Evolutionary conservation across 768 basidiomycete species (phyloP).

Genomic region (Thelephora aurantiotincta): DNA sequence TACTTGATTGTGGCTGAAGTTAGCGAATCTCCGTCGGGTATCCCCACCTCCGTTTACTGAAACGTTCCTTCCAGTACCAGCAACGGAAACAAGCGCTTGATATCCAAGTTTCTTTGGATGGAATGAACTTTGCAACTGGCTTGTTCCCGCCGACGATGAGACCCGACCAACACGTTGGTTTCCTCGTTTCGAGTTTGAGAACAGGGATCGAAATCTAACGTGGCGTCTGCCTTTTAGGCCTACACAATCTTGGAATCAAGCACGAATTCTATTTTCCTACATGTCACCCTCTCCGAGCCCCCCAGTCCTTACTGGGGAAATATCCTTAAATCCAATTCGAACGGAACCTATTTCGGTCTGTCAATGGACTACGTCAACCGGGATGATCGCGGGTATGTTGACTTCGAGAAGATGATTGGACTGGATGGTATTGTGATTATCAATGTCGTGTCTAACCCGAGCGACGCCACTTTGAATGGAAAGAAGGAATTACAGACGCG

Average conservation of each 20-base stretch:
- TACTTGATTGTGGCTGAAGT: conserved; percentile 94
- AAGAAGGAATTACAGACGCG: conserved; percentile 66
- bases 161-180: conserved; percentile 75
- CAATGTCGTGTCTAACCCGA: conserved; percentile 77
- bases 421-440: conserved; percentile 91
- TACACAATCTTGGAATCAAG: conserved; percentile 92
- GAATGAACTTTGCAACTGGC: conserved; percentile 70
- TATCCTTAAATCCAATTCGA: conserved; percentile 92
- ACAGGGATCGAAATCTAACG: not conserved
- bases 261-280: conserved; percentile 88
- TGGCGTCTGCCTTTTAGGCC: conserved; percentile 31
- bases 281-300: conserved; percentile 81
- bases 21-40: not conserved
- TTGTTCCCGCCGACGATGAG: conserved; percentile 85
- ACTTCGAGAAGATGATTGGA: conserved; percentile 96
- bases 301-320: conserved; percentile 74
- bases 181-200: not conserved
- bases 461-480: conserved; percentile 56
- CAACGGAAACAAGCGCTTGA: conserved; percentile 47
- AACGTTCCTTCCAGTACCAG: conserved; percentile 26
- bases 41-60: not conserved
- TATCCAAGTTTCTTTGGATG: conserved; percentile 88
- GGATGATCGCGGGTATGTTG: conserved; percentile 77
- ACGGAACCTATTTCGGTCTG: conserved; percentile 91
- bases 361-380: conserved; percentile 84